phyloP scores from a whole-genome alignment of 2,329 filamentous ascomycete genomes.

The Xylaria sp. region DNA sequence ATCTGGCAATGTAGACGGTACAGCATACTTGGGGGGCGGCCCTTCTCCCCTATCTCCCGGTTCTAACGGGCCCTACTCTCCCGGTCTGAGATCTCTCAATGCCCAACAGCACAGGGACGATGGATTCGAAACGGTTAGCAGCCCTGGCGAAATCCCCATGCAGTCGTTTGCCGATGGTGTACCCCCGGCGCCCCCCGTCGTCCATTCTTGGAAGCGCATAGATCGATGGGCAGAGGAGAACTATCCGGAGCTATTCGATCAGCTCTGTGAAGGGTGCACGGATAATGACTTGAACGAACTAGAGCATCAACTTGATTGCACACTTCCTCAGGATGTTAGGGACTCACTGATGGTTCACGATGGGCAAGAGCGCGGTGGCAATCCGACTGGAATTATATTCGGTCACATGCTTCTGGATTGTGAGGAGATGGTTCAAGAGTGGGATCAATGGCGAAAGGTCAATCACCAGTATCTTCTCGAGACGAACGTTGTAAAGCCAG shows the following conservation, averaged over 20 bases:
- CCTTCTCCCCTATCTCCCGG: conserved; percentile 52
- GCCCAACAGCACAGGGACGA: conserved; percentile 67
- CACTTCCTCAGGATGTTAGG: conserved; percentile 87
- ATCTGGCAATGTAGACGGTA: conserved; percentile 54
- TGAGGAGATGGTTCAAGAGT: conserved; percentile 97
- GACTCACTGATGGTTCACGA: conserved; percentile 91
- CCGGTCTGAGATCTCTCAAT: conserved; percentile 80
- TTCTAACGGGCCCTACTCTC: conserved; percentile 78
- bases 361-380: conserved; percentile 92
- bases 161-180: conserved; percentile 92
- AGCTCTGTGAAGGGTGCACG: conserved; percentile 89
- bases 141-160: conserved; percentile 87
- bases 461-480: conserved; percentile 83
- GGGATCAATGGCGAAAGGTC: conserved; percentile 93
- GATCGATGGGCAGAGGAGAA: conserved; percentile 93
- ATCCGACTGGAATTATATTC: conserved; percentile 90
- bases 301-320: conserved; percentile 93
- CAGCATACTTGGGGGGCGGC: conserved; percentile 63
- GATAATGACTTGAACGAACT: conserved; percentile 95
- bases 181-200: conserved; percentile 83
- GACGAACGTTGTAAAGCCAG: conserved; percentile 59
- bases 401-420: conserved; percentile 95
- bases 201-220: conserved; percentile 92
- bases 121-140: conserved; percentile 70
- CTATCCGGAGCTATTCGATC: conserved; percentile 92